phyloP scores from a whole-genome alignment of 2,329 filamentous ascomycete genomes.

The Aspergillus melleus region DNA sequence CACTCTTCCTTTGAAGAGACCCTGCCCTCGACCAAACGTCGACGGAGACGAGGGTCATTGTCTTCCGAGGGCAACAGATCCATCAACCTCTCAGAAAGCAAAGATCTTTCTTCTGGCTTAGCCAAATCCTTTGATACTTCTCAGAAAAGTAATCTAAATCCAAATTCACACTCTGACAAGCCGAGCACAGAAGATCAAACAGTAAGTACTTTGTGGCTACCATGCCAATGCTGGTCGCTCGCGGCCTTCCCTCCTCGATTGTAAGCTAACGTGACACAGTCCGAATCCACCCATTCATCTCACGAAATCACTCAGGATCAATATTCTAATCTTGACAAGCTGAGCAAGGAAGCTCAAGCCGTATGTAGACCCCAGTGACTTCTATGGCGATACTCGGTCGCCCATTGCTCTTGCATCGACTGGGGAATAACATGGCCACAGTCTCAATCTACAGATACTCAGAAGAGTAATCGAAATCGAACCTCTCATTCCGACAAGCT shows the following conservation, averaged over 20 bases:
- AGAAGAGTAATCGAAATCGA: slow-evolving; percentile 5
- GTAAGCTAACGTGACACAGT: neutral
- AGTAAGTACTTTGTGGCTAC: neutral
- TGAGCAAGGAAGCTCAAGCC: slow-evolving; percentile 8
- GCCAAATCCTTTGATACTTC: neutral
- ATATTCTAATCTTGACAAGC: slow-evolving; percentile 2
- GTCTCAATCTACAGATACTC: neutral
- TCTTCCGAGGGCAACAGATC: slow-evolving; percentile 7
- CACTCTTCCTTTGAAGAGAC: slow-evolving; percentile 24
- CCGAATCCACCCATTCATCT: neutral
- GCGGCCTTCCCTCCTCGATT: neutral
- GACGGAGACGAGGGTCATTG: slow-evolving; percentile 18
- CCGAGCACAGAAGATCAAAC: slow-evolving; percentile 9
- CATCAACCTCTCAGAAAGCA: neutral
- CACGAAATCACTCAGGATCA: slow-evolving; percentile 2
- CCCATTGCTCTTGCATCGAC: neutral
- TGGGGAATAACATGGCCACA: neutral
- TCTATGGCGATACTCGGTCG: neutral
- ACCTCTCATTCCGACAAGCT: slow-evolving; percentile 3
- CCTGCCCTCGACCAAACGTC: slow-evolving; percentile 20
- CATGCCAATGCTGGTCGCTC: neutral
- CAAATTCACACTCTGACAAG: slow-evolving; percentile 4
- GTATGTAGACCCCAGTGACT: neutral
- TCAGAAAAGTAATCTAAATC: slow-evolving; percentile 3
- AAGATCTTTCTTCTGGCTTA: neutral